phyloP scores from a whole-genome alignment of 148 eudicot species.

The Rhododendron ovatum region DNA sequence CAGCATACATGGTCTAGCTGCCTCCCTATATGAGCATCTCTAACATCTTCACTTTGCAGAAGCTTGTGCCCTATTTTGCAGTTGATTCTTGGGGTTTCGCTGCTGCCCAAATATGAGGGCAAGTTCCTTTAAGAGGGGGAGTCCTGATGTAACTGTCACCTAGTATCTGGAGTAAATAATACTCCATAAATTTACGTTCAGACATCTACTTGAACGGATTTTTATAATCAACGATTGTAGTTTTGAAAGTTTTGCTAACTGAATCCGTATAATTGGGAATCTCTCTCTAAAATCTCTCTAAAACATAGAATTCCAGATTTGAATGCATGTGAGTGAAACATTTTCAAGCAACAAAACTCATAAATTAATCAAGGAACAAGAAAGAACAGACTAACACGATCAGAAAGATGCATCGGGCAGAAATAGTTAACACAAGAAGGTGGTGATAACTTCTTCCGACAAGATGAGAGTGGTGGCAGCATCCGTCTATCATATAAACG shows the following conservation, averaged over 20 bases:
- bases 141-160: neutral
- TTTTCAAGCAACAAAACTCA: neutral
- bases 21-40: neutral
- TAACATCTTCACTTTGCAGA: neutral
- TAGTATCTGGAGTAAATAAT: neutral
- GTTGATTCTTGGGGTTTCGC: neutral
- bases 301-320: neutral
- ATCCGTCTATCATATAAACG: conserved; percentile 97
- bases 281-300: neutral
- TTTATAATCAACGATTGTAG: neutral
- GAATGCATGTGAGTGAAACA: neutral
- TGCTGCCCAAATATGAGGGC: neutral
- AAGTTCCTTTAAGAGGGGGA: conserved; percentile 1
- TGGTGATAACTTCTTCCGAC: conserved; percentile 56
- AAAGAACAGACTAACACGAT: conserved; percentile 51
- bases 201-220: neutral
- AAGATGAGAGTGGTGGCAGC: conserved; percentile 91
- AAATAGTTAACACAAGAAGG: conserved; percentile 90
- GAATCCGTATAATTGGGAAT: neutral
- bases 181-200: neutral
- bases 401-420: conserved; percentile 94
- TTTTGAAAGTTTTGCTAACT: neutral
- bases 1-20: neutral
- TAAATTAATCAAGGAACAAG: neutral
- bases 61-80: neutral